Base-by-base conservation (phyloP, 352 stramenopile species). In the Globisporangium barbulae region DNA sequence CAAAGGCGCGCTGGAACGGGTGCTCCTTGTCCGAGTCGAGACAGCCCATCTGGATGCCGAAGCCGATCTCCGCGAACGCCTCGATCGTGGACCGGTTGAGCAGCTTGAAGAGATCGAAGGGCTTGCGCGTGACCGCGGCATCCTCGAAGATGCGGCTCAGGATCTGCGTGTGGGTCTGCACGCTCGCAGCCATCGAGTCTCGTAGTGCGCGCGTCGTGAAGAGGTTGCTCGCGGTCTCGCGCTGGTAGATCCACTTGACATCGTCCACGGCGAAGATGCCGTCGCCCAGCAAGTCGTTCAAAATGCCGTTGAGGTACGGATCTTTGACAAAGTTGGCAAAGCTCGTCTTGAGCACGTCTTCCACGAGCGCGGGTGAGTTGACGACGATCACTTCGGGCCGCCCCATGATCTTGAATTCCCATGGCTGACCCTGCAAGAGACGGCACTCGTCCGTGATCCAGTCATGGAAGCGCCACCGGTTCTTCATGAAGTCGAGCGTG, bases 231-330 rank as follows among this genome's bases (percentile, higher is more conserved):
- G 73, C 73, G 3, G 61, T 84, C 56, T 85, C 87, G 53, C 78
- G 81, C 53, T 90, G 78, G 48, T 69, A 73, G 12, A 76, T 50
- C 81, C 74, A 90, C 63, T 76, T 74, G 45, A 67, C 61, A 21
- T 71, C 54, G 44, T 86, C 75, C 1, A 82, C 75, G 19, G 73
- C 77, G 39, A 89, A 85, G 45, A 86, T 86, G n/a, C n/a, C n/a
- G 12, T 82, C 48, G 49, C 85, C 81, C 0, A 93, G 61, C 15
- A 94, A 42, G 56, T 90, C 76, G 5, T 25, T 17, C 17, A 55
- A n/a, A 4, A 17, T 55, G 25, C 5, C 25, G 28, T 55, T 55
- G 25, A 55, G 13, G 25, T 13, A 33, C 1, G 22, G 25, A 17
- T 28, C 49, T 25, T 55, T 55, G 28, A 17, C 25, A 7, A 55